Evolutionary conservation across 169 alveolate species (phyloP).

Genomic region (Plasmodium blacklocki): DNA sequence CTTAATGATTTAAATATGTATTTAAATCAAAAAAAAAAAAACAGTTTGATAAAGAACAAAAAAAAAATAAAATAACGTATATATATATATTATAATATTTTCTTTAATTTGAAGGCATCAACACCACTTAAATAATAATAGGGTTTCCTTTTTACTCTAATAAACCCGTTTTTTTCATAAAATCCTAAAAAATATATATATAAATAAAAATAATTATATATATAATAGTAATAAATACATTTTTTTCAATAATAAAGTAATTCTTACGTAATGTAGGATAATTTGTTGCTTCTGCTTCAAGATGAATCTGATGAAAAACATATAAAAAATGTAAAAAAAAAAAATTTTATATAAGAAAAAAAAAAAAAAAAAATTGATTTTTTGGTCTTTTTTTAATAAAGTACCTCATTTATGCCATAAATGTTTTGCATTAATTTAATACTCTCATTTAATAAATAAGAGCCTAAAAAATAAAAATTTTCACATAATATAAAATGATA

Average conservation of each 20-base stretch:
- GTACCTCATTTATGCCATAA: constrained; percentile 72
- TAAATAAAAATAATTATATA: not conserved
- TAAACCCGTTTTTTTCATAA: constrained; percentile 73
- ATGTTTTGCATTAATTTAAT: constrained; percentile 70
- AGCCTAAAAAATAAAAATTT: constrained; percentile 39
- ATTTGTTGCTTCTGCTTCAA: constrained; percentile 75
- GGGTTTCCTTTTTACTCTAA: constrained; percentile 74
- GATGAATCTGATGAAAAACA: constrained; percentile 55
- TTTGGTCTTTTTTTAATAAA: constrained; percentile 2
- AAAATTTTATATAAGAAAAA: constrained; percentile 14
- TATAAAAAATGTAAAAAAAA: constrained; percentile 20
- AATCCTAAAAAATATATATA: constrained; percentile 32
- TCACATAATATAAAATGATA: not conserved
- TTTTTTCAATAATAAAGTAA: constrained; percentile 3
- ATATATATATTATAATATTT: constrained; percentile 30
- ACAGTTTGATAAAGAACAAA: too few species aligned
- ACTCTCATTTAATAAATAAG: constrained; percentile 64
- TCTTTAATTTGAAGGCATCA: constrained; percentile 75
- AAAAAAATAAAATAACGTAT: not conserved
- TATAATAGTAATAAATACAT: constrained; percentile 5
- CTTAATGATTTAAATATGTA: too few species aligned
- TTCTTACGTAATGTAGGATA: constrained; percentile 72
- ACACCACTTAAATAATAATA: constrained; percentile 67
- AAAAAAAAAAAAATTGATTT: not conserved
- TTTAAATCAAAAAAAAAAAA: too few species aligned